These are phyloP conservation scores for Heterobasidion occidentale DNA, from an alignment of 1,284 basidiomycete genomes.

Conservation along the genomic window DNA sequence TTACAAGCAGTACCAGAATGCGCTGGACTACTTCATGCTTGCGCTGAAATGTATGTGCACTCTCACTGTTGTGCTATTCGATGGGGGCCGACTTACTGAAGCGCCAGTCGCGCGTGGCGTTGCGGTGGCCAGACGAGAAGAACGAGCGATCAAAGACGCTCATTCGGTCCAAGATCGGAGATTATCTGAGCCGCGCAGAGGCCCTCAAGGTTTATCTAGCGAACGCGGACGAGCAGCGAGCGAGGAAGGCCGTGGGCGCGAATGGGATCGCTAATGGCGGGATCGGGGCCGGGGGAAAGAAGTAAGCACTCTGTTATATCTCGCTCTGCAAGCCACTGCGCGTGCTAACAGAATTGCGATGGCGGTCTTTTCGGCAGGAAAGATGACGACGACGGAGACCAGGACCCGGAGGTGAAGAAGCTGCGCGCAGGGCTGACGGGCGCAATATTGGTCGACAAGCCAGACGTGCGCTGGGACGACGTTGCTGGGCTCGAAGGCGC, in stretches of 20 bases:
- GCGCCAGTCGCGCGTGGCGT: not conserved
- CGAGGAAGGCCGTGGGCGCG: slow-evolving; percentile 73
- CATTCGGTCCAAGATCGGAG: slow-evolving; percentile 85
- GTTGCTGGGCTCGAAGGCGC: slow-evolving; percentile 93
- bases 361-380: slow-evolving; percentile 29
- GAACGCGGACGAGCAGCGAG: slow-evolving; percentile 58
- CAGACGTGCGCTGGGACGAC: slow-evolving; percentile 97
- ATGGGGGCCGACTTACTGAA: not conserved
- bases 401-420: slow-evolving; percentile 93
- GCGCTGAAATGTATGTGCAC: slow-evolving; percentile 59
- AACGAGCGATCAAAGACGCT: slow-evolving; percentile 89
- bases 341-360: not conserved
- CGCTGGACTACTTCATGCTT: slow-evolving; percentile 98
- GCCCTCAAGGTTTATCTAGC: slow-evolving; percentile 83
- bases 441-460: slow-evolving; percentile 90
- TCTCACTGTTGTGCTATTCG: not conserved
- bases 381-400: slow-evolving; percentile 69
- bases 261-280: slow-evolving; percentile 61
- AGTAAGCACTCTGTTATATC: slow-evolving; percentile 32
- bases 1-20: slow-evolving; percentile 92
- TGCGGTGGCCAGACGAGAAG: slow-evolving; percentile 71
- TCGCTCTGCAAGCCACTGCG: not conserved
- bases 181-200: slow-evolving; percentile 92
- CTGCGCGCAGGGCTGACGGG: slow-evolving; percentile 82
- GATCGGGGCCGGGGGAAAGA: slow-evolving; percentile 57